Evolutionary conservation across 495 filamentous ascomycete species (phyloP), one percentile per base, ranked within the genome.

Genomic region (Letharia columbiana): DNA sequence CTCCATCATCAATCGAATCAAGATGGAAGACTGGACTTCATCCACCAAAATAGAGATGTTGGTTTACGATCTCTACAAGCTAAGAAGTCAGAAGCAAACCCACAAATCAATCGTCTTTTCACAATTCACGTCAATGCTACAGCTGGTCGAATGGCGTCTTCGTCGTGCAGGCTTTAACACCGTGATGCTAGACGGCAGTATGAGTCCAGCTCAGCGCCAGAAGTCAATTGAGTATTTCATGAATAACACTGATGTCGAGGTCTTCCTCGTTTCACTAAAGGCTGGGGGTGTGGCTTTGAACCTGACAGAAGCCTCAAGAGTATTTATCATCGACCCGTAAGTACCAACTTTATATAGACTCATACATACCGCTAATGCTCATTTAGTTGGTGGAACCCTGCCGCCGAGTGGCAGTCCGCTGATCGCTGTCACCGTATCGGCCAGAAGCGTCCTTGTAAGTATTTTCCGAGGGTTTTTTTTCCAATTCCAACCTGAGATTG

Each of bases 371-470:
- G 35, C 64, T 69, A 45, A 65, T 5, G 39, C 42, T 35, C 2
- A 20, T 10, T 31, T 71, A 90, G 87, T 63, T 96, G 92, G 92
- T 96, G 93, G 93, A 97, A 97, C 68, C 93, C 93, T 6, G 91
- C 92, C 31, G 92, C 92, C 7, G 94, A 98, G 80, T 97, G 94
- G 93, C 94, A 98, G 73, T 90, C 87, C 67, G 93, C 92, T 4
- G 94, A 98, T 75, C 88, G 94, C 68, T 96, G 95, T 74, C 94
- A 98, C 77, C 91, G 94, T 56, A 98, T 98, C 68, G 94, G 94
- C 42, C 94, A 98, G 78, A 87, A 85, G 31, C 88, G 94, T 12
- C 92, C 91, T 47, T 97, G 92, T 57, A 57, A 57, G 54, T 57
- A 17, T 4, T n/a, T 18, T 37, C 54, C 54, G 6, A 35, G 23